Evolutionary conservation across 83 land plant genomes (phyloP).

Genomic region (Picea engelmannii): DNA sequence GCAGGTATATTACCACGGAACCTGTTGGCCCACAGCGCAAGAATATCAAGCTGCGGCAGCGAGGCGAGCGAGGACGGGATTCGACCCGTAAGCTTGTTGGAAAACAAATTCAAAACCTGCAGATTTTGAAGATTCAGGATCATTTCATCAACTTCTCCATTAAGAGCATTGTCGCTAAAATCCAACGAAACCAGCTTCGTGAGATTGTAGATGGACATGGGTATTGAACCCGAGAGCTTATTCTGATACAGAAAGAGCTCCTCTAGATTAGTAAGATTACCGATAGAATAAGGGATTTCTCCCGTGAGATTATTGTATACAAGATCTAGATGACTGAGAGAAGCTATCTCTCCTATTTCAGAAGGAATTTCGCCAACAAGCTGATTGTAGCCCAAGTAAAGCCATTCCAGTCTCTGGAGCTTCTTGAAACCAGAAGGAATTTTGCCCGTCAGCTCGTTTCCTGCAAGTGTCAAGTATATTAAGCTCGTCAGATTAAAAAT

Average conservation of each 20-base stretch:
- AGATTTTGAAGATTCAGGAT: conserved; percentile 19
- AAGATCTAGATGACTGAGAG: conserved; percentile 41
- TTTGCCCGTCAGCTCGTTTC: conserved; percentile 37
- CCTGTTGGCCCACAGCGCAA: conserved; percentile 39
- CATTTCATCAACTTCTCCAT: conserved; percentile 33
- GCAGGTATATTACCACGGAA: conserved; percentile 41
- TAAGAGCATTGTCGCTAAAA: conserved; percentile 39
- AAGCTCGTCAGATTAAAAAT: conserved; percentile 25
- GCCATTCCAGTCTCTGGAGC: conserved; percentile 28
- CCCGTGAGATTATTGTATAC: conserved; percentile 53
- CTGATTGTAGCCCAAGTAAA: conserved; percentile 58
- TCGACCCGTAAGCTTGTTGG: conserved; percentile 34
- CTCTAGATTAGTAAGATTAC: conserved; percentile 34
- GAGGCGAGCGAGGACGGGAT: conserved; percentile 30
- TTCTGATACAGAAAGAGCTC: conserved; percentile 51
- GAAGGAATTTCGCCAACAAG: conserved; percentile 46
- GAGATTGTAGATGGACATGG: conserved; percentile 29
- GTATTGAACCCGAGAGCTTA: conserved; percentile 50
- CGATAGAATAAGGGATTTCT: conserved; percentile 42
- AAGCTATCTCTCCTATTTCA: conserved; percentile 30
- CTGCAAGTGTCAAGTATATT: conserved; percentile 35
- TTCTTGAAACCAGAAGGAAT: conserved; percentile 33
- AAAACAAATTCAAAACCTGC: conserved; percentile 36
- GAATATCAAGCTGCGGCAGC: conserved; percentile 38
- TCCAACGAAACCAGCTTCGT: conserved; percentile 39